Conservation (phyloP, 1,284 basidiomycete genomes). For the Ustanciosporium gigantosporum region DNA sequence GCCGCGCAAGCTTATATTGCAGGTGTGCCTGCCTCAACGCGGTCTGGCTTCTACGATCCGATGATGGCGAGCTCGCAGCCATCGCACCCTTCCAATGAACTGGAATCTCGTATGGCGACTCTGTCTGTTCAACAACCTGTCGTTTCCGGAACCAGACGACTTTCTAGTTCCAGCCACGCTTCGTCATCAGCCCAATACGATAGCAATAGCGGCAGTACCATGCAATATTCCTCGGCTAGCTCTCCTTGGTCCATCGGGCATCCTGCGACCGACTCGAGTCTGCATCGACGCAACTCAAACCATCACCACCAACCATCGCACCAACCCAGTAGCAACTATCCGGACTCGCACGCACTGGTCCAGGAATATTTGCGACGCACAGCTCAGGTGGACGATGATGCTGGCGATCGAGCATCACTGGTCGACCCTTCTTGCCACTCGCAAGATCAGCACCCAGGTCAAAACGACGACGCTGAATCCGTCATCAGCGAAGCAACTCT, state of each 20-base stretch:
- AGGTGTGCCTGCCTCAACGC: conserved; percentile 5
- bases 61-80: conserved; percentile 5
- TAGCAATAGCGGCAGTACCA: conserved; percentile 21
- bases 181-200: conserved; percentile 33
- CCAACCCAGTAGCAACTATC: conserved; percentile 12
- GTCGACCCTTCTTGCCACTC: too few relatives aligned
- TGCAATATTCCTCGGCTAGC: conserved; percentile 26
- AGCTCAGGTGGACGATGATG: conserved; percentile 10
- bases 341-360: conserved; percentile 29
- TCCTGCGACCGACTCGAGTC: conserved; percentile 1
- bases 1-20: conserved; percentile 4
- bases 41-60: conserved; percentile 11
- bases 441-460: background rate
- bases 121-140: conserved; percentile 19
- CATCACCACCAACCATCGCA: too few relatives aligned
- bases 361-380: conserved; percentile 33
- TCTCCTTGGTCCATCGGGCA: conserved; percentile 27
- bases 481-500: conserved; percentile 41
- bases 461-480: conserved; percentile 17
- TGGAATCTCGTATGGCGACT: conserved; percentile 21
- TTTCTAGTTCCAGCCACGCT: conserved; percentile 21
- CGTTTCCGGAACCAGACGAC: conserved; percentile 5
- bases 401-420: background rate
- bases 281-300: too few relatives aligned
- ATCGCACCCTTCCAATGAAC: conserved; percentile 13